Evolutionary conservation across 805 yeast genomes (phyloP), one percentile per base, ranked within the genome.

Genomic region (Ogataea siamensis): DNA sequence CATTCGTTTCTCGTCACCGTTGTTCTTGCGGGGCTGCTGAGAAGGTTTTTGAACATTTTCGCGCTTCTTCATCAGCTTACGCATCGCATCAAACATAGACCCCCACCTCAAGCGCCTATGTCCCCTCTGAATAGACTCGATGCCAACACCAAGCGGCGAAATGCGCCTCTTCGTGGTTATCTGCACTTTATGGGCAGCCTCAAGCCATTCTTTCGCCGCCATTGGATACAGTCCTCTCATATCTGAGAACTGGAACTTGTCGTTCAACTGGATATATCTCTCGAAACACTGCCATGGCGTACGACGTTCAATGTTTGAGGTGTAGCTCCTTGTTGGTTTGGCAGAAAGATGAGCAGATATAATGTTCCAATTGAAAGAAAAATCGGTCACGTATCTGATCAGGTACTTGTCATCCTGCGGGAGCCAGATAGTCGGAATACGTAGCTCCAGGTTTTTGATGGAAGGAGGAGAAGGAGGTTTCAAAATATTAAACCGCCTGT

Each of bases 261-360:
- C 96, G 52, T 86, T 87, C 48, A 93, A 70, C 64, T 91, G 98
- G 44, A 89, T 82, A 68, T 91, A 93, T 49, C 99, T 70, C 62
- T 93, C 99, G 66, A 93, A 93, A 59, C 98, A 91, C 59, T 91
- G 98, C 99, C 99, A 93, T 0, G 99, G 95, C 0, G 98, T 93
- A 54, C 99, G 74, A 54, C 97, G 76, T 60, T 93, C 98, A 40
- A 88, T 87, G 54, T 87, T 88, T 1, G 98, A 84, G 25, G 80
- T 75, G 58, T 87, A 88, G 10, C 82, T 76, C 47, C 78, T 71
- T 0, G 87, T 75, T 2, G 87, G 75, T 34, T 73, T 69, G 2
- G 81, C 73, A 30, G 83, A 73, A 58, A 93, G 66, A 55, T 84
- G 86, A 5, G 89, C 84, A 3, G 96, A 79, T 15, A 93, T 87